Evolutionary conservation across 148 eudicot species (phyloP).

Genomic region (Selenicereus undatus): DNA sequence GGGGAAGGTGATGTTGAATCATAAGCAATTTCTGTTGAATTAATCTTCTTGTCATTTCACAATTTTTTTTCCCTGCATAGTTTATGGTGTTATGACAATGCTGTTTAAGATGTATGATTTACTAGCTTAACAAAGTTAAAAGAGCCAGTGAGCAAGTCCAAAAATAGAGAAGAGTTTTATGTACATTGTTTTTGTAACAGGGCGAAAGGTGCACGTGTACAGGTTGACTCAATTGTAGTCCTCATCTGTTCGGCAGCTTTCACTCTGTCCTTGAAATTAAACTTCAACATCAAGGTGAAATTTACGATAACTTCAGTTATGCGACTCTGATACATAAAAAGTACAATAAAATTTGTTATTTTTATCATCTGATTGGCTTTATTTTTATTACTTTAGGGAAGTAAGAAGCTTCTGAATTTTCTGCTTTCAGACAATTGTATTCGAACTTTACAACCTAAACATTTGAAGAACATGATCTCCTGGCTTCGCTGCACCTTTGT

Average conservation of each 20-base stretch:
- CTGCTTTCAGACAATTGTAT: conserved; percentile 52
- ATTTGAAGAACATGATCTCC: conserved; percentile 52
- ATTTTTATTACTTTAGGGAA: conserved; percentile 46
- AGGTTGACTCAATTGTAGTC: not conserved
- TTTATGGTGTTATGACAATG: not conserved
- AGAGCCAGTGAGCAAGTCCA: not conserved
- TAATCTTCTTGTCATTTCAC: too few relatives aligned
- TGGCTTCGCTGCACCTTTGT: conserved; percentile 63
- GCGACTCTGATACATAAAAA: not conserved
- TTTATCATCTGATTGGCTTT: conserved; percentile 21
- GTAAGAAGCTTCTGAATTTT: conserved; percentile 39
- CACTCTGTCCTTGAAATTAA: not conserved
- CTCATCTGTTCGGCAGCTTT: not conserved
- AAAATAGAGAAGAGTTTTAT: not conserved
- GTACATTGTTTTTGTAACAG: not conserved
- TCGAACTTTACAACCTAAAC: conserved; percentile 33
- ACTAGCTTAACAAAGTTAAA: not conserved
- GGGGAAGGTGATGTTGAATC: too few relatives aligned
- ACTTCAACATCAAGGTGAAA: conserved; percentile 29
- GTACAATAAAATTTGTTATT: not conserved
- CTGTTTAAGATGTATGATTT: not conserved
- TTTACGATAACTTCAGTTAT: not conserved
- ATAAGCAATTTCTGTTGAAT: too few relatives aligned
- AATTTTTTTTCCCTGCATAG: too few relatives aligned
- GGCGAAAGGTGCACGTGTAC: not conserved